phyloP scores from a whole-genome alignment of 176 grass and related monocot species.

The Raddia distichophylla region DNA sequence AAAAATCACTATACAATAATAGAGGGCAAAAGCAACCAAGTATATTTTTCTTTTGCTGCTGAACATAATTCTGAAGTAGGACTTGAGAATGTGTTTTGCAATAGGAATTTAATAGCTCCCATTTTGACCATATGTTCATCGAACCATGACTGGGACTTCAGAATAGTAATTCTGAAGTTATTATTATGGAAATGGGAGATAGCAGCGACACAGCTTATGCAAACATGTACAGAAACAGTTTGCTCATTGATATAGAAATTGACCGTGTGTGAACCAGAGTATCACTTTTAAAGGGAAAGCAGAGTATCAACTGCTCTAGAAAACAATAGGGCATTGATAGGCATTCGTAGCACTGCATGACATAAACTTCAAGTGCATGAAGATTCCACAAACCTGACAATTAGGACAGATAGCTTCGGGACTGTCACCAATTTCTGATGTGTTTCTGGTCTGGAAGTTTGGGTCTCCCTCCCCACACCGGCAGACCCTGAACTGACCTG shows the following conservation, averaged over 20 bases:
- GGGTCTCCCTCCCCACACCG: constrained; percentile 80
- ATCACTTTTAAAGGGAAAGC: background rate
- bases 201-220: constrained; percentile 29
- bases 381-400: constrained; percentile 68
- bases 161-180: constrained; percentile 38
- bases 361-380: constrained; percentile 17
- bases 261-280: background rate
- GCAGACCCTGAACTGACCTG: constrained; percentile 65
- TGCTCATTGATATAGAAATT: background rate
- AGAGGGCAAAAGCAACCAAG: background rate
- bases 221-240: constrained; percentile 31
- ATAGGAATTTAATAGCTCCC: background rate
- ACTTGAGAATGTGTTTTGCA: constrained; percentile 1
- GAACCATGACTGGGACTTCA: constrained; percentile 14
- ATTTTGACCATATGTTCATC: constrained; percentile 12
- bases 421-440: constrained; percentile 67
- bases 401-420: constrained; percentile 59
- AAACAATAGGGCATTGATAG: constrained; percentile 16
- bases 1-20: background rate
- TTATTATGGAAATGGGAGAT: constrained; percentile 28
- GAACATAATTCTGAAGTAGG: constrained; percentile 28
- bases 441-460: constrained; percentile 56
- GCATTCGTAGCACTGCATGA: constrained; percentile 13
- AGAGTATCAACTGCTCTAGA: constrained; percentile 7
- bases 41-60: constrained; percentile 1